Percentiles rank a stretch among this genome's conserved stretches.
Evolutionary conservation across 257 asterid genomes (phyloP).

Genomic region (Prunella vulgaris): DNA sequence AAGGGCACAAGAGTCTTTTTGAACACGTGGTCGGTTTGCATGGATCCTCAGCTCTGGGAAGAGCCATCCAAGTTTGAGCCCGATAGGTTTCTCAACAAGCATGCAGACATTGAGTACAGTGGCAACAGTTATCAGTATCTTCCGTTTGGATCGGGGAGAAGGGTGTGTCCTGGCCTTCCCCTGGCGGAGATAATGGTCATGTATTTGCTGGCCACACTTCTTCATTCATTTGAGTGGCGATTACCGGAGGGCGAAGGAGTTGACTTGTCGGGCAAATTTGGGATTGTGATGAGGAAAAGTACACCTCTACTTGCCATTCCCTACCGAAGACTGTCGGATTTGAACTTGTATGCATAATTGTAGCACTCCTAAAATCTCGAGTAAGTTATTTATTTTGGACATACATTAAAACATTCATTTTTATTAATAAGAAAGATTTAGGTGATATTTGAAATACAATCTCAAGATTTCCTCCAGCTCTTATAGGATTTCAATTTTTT

Average conservation of each 20-base stretch:
- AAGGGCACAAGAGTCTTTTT: background rate
- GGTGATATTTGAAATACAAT: too few relatives aligned
- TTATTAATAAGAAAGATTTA: too few relatives aligned
- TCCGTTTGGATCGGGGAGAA: conserved; percentile 3
- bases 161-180: background rate
- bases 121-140: background rate
- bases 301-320: conserved; percentile 8
- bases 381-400: too few relatives aligned
- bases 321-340: background rate
- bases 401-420: too few relatives aligned
- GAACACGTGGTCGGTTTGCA: background rate
- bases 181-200: conserved; percentile 6
- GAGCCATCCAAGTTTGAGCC: background rate
- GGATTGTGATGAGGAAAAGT: conserved; percentile 10
- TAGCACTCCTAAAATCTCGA: too few relatives aligned
- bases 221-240: background rate
- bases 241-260: background rate
- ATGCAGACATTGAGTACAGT: background rate
- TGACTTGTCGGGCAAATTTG: background rate
- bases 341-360: background rate
- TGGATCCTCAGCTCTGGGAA: conserved; percentile 3
- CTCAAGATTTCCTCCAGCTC: too few relatives aligned
- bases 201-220: background rate
- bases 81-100: background rate
- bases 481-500: too few relatives aligned